These are phyloP conservation scores for Nothophaeocryptopus gaeumannii DNA, from an alignment of 2,329 filamentous ascomycete genomes.

Conservation along the genomic window DNA sequence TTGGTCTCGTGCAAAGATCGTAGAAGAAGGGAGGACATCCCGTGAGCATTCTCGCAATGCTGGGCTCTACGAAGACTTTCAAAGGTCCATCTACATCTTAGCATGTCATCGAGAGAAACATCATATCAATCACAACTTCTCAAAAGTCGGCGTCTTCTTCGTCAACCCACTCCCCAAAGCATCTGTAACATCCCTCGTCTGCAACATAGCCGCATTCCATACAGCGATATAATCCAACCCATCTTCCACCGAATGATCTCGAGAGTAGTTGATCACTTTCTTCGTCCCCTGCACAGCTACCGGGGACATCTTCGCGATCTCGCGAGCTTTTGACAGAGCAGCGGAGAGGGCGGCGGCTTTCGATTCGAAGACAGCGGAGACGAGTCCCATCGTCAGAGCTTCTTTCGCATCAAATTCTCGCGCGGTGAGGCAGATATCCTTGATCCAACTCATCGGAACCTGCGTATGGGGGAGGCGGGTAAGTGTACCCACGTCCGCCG, in stretches of 20 bases:
- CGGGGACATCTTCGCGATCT: slow-evolving; percentile 80
- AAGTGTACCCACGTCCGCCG: slow-evolving; percentile 77
- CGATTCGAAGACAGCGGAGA: too few species aligned
- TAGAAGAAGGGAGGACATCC: too few species aligned
- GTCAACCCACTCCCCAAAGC: slow-evolving; percentile 20
- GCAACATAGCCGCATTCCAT: slow-evolving; percentile 28
- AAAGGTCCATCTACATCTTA: too few species aligned
- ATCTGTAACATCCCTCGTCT: slow-evolving; percentile 25
- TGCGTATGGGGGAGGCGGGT: slow-evolving; percentile 71
- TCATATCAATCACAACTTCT: slow-evolving; percentile 24
- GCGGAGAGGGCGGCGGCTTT: slow-evolving; percentile 56
- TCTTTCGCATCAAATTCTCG: slow-evolving; percentile 67
- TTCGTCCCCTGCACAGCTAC: slow-evolving; percentile 86
- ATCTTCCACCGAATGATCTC: slow-evolving; percentile 73
- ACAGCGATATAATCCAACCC: slow-evolving; percentile 25
- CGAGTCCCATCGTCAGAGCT: slow-evolving; percentile 66
- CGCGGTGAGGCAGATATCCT: slow-evolving; percentile 72
- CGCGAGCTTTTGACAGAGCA: slow-evolving; percentile 60
- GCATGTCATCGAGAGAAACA: too few species aligned
- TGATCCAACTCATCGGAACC: slow-evolving; percentile 70
- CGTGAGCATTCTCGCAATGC: too few species aligned
- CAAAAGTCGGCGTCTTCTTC: slow-evolving; percentile 26
- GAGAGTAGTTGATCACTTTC: slow-evolving; percentile 76
- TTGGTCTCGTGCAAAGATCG: too few species aligned
- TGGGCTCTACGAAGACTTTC: too few species aligned